These are phyloP conservation scores for Vicia villosa DNA, from an alignment of 306 rosid genomes.

Conservation along the genomic window DNA sequence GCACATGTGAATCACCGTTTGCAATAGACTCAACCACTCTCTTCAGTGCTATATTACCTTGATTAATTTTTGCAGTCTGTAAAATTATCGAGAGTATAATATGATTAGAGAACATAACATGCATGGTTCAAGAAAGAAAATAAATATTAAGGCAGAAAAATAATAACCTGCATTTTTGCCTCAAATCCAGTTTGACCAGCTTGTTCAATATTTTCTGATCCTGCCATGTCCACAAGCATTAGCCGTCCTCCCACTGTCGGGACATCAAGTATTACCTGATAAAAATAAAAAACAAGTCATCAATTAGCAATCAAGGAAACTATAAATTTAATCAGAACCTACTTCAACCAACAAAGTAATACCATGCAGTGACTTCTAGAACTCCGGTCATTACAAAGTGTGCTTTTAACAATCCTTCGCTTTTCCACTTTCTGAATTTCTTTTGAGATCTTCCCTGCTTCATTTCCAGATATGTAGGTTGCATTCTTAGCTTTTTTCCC, in stretches of 20 bases:
- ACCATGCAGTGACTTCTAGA: conserved; percentile 99
- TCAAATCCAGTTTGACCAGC: conserved; percentile 98
- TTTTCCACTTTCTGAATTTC: conserved; percentile 99
- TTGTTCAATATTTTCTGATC: conserved; percentile 97
- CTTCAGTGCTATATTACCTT: conserved; percentile 91
- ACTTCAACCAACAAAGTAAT: conserved; percentile 21
- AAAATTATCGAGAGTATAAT: conserved; percentile 25
- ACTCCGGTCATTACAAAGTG: conserved; percentile 95
- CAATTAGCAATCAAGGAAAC: not conserved
- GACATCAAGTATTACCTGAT: conserved; percentile 88
- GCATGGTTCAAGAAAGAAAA: not conserved
- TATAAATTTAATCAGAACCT: conserved; percentile 14
- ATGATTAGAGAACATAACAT: conserved; percentile 16
- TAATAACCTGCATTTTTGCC: conserved; percentile 98
- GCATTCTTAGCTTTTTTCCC: conserved; percentile 99
- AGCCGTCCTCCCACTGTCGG: conserved; percentile 95
- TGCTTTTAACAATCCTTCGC: conserved; percentile 92
- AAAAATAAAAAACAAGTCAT: conserved; percentile 28
- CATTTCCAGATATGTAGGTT: conserved; percentile 86
- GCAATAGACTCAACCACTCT: conserved; percentile 99
- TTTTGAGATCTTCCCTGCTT: conserved; percentile 94
- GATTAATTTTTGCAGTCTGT: conserved; percentile 96
- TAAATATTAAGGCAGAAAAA: not conserved
- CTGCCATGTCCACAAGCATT: conserved; percentile 99
- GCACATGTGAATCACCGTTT: conserved; percentile 97